These are phyloP conservation scores for Cryptococcus sp. DNA, from an alignment of 1,284 basidiomycete species.

Conservation along the genomic window DNA sequence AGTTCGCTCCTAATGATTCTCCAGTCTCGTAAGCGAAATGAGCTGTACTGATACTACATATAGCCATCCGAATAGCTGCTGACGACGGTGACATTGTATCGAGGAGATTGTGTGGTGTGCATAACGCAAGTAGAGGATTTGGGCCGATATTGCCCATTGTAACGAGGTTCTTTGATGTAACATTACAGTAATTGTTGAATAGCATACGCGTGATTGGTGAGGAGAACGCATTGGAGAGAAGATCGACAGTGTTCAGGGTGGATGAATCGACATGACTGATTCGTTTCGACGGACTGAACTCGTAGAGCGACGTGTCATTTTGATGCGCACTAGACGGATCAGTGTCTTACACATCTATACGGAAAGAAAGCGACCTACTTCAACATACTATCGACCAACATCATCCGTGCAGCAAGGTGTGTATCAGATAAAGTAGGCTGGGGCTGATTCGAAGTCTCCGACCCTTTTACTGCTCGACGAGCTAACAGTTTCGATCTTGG, in stretches of 20 bases:
- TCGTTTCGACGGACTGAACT: conserved; percentile 25
- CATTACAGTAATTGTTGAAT: conserved; percentile 33
- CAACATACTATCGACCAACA: conserved; percentile 14
- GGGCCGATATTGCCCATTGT: conserved; percentile 35
- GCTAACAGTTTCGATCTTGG: too few relatives aligned
- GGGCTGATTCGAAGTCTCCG: too few relatives aligned
- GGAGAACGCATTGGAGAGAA: conserved; percentile 30
- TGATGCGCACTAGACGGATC: conserved; percentile 12
- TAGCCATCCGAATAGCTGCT: conserved; percentile 32
- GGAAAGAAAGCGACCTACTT: conserved; percentile 8
- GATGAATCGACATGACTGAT: conserved; percentile 6
- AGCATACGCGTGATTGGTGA: conserved; percentile 25
- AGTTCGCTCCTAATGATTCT: conserved; percentile 1
- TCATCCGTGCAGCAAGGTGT: conserved; percentile 11
- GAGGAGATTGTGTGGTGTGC: conserved; percentile 23
- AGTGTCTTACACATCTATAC: background rate
- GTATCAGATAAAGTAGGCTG: conserved; percentile 1
- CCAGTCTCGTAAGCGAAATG: conserved; percentile 26
- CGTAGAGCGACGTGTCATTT: conserved; percentile 19
- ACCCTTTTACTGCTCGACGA: too few relatives aligned
- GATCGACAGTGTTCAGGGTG: conserved; percentile 9
- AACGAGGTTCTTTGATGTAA: conserved; percentile 21
- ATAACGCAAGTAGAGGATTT: conserved; percentile 29
- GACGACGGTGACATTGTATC: conserved; percentile 28
- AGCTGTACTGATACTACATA: conserved; percentile 24